A percentile compares a stretch with the other conserved stretches of the same genome.
Conservation (phyloP, 768 basidiomycete genomes). For the Trametes cubensis region DNA sequence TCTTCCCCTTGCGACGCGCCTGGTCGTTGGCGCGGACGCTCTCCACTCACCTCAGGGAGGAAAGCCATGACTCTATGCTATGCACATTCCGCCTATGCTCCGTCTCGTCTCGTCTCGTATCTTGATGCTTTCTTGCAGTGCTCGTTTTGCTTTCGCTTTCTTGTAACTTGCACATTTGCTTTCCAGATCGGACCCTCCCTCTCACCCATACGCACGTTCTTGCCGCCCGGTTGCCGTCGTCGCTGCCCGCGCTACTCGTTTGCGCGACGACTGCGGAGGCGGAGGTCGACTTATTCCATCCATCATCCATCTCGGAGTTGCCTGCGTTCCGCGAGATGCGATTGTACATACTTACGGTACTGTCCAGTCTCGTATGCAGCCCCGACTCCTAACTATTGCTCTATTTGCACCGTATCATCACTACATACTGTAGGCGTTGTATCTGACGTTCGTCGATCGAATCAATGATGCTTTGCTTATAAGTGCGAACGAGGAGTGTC, state of each 20-base stretch:
- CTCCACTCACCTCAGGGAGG: neutral
- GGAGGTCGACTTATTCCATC: slow-evolving; percentile 17
- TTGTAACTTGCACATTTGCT: slow-evolving; percentile 6
- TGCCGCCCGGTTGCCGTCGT: neutral
- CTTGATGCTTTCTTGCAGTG: slow-evolving; percentile 21
- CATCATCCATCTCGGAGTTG: slow-evolving; percentile 24
- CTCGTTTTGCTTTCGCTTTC: slow-evolving; percentile 11
- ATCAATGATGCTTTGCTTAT: slow-evolving; percentile 23
- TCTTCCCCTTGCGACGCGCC: neutral
- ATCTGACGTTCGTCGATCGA: slow-evolving; percentile 29
- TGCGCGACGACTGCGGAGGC: slow-evolving; percentile 2
- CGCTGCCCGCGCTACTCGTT: neutral
- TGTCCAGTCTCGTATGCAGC: slow-evolving; percentile 30
- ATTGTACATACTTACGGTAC: slow-evolving; percentile 24
- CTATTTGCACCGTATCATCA: slow-evolving; percentile 2
- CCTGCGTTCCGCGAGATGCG: slow-evolving; percentile 19
- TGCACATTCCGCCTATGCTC: slow-evolving; percentile 37
- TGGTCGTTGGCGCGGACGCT: slow-evolving; percentile 7
- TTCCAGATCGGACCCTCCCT: neutral
- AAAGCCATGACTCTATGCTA: slow-evolving; percentile 33
- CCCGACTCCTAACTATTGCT: slow-evolving; percentile 14
- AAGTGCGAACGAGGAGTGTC: neutral
- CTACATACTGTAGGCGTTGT: slow-evolving; percentile 8
- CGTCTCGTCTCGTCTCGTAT: slow-evolving; percentile 8
- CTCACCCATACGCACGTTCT: neutral